Conservation (phyloP, 2,329 filamentous ascomycete genomes). For the Lachnellula hyalina region DNA sequence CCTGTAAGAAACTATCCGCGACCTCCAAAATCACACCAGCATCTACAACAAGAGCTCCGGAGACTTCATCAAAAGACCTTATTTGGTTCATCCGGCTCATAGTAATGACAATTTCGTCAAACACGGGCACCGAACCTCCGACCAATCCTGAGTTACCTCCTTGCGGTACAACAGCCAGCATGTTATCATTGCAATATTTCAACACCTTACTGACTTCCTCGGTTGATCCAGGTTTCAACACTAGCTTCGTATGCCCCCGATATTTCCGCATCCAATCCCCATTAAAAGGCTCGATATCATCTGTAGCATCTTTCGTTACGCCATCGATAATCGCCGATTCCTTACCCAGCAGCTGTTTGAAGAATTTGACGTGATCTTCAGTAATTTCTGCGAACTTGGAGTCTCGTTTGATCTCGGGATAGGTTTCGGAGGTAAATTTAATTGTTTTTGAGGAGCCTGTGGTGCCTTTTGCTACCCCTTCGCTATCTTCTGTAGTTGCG, state of each 20-base stretch:
- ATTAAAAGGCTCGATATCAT: conserved; percentile 89
- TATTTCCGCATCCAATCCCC: conserved; percentile 99
- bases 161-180: conserved; percentile 90
- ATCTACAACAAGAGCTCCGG: conserved; percentile 83
- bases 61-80: conserved; percentile 86
- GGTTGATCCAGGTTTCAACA: conserved; percentile 78
- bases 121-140: conserved; percentile 91
- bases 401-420: conserved; percentile 78
- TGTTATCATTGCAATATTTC: conserved; percentile 90
- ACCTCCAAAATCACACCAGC: conserved; percentile 87
- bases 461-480: conserved; percentile 25
- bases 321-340: conserved; percentile 81
- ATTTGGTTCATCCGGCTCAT: conserved; percentile 87
- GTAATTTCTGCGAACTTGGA: conserved; percentile 69
- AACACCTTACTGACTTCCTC: conserved; percentile 87
- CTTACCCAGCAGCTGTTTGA: conserved; percentile 73
- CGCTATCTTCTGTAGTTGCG: conserved; percentile 25
- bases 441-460: conserved; percentile 39
- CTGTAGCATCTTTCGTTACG: conserved; percentile 64
- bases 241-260: conserved; percentile 79
- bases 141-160: conserved; percentile 96
- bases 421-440: conserved; percentile 80
- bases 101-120: conserved; percentile 96
- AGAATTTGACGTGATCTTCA: conserved; percentile 73
- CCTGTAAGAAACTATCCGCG: conserved; percentile 78